phyloP scores from a whole-genome alignment of 1,139 yeast genomes.

The Yueomyces sp. region DNA sequence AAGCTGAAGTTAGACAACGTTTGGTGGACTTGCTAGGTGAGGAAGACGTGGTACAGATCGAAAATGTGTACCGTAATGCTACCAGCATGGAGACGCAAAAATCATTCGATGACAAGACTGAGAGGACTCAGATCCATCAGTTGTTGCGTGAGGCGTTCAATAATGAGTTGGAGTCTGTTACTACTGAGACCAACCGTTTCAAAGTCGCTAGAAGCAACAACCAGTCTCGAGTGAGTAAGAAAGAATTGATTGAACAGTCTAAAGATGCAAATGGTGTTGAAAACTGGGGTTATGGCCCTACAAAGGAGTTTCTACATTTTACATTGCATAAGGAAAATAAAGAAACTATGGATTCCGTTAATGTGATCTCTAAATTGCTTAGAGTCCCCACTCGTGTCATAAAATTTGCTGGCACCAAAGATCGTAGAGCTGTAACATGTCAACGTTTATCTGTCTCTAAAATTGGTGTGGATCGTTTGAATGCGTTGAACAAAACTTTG shows the following conservation, averaged over 20 bases:
- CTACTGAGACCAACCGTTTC: slow-evolving; percentile 57
- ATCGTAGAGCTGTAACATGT: slow-evolving; percentile 89
- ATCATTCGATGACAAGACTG: slow-evolving; percentile 51
- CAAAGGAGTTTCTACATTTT: slow-evolving; percentile 59
- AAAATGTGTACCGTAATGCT: slow-evolving; percentile 46
- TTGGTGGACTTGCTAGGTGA: slow-evolving; percentile 46
- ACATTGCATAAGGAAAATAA: slow-evolving; percentile 85
- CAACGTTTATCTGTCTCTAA: slow-evolving; percentile 66
- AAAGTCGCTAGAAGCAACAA: slow-evolving; percentile 40
- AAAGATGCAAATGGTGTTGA: slow-evolving; percentile 36
- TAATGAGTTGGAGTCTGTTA: slow-evolving; percentile 65
- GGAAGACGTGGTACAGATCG: slow-evolving; percentile 44
- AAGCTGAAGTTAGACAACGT: slow-evolving; percentile 33
- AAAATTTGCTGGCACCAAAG: slow-evolving; percentile 90
- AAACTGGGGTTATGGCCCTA: slow-evolving; percentile 49
- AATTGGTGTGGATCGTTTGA: slow-evolving; percentile 67
- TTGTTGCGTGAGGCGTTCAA: slow-evolving; percentile 62
- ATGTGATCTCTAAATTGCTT: slow-evolving; percentile 56
- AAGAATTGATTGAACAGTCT: slow-evolving; percentile 31
- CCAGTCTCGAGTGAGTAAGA: slow-evolving; percentile 27
- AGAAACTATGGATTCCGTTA: slow-evolving; percentile 94
- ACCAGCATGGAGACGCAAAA: slow-evolving; percentile 47
- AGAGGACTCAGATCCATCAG: slow-evolving; percentile 67
- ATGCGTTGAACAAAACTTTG: slow-evolving; percentile 60
- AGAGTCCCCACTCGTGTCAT: slow-evolving; percentile 58